These are phyloP conservation scores for Cystofilobasidium ferigula DNA, from an alignment of 768 basidiomycete species.

Conservation along the genomic window DNA sequence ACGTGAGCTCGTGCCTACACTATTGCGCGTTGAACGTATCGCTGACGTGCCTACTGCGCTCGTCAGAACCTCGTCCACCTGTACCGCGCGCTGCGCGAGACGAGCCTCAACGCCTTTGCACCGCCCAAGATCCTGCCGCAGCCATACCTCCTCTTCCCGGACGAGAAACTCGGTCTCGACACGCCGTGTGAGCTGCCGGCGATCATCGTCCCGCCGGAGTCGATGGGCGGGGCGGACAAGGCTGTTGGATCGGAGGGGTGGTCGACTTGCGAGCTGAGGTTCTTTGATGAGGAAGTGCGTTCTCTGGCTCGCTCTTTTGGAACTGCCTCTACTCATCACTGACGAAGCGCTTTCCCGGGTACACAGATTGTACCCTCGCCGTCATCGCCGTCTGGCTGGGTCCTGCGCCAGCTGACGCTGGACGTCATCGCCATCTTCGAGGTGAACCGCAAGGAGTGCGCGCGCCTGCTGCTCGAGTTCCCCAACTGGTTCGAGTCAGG, in stretches of 20 bases:
- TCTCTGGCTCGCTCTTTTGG: too few species aligned
- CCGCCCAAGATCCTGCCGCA: slow-evolving; percentile 44
- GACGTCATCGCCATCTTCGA: slow-evolving; percentile 84
- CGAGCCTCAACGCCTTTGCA: slow-evolving; percentile 54
- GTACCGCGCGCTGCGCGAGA: slow-evolving; percentile 50
- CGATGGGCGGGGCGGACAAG: slow-evolving; percentile 52
- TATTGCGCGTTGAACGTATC: background rate
- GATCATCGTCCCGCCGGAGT: slow-evolving; percentile 76
- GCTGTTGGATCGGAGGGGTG: slow-evolving; percentile 6
- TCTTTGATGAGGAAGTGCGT: slow-evolving; percentile 54
- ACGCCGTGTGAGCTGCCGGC: slow-evolving; percentile 58
- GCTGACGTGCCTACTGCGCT: background rate
- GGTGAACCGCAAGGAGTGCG: slow-evolving; percentile 90
- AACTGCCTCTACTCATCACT: background rate
- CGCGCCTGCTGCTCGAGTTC: slow-evolving; percentile 50
- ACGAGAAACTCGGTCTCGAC: slow-evolving; percentile 36
- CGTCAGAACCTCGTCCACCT: slow-evolving; percentile 63
- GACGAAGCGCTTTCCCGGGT: background rate
- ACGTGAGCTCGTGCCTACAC: slow-evolving; percentile 5
- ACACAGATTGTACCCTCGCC: slow-evolving; percentile 66
- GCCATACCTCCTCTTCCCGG: slow-evolving; percentile 38
- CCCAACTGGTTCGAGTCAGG: slow-evolving; percentile 58
- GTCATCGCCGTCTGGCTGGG: slow-evolving; percentile 62
- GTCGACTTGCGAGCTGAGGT: slow-evolving; percentile 25
- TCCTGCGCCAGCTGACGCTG: slow-evolving; percentile 58